These are phyloP conservation scores for Cladosporium sp. DNA, from an alignment of 2,329 filamentous ascomycete species.

Conservation along the genomic window DNA sequence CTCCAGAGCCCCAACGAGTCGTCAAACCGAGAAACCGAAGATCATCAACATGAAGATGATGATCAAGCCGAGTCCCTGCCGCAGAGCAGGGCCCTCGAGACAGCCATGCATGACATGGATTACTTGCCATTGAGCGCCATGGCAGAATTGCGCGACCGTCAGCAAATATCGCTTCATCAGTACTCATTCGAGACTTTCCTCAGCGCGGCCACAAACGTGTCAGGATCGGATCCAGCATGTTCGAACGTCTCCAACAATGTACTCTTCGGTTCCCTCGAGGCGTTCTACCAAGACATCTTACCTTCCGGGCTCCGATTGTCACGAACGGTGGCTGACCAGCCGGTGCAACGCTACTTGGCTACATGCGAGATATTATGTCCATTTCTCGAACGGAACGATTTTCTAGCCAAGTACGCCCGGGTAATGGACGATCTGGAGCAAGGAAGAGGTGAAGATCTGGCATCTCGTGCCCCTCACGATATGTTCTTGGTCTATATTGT, in stretches of 20 bases:
- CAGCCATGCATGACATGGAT: not conserved
- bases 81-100: not conserved
- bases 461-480: constrained; percentile 1
- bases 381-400: not conserved
- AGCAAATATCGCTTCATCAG: constrained; percentile 6
- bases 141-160: constrained; percentile 1
- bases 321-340: not conserved
- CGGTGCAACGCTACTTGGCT: not conserved
- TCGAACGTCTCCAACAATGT: not conserved
- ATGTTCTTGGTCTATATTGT: not conserved
- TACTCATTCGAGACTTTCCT: constrained; percentile 8
- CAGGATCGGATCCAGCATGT: not conserved
- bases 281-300: not conserved
- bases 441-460: not conserved
- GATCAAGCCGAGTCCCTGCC: not conserved
- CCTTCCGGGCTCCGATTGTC: not conserved
- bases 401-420: not conserved
- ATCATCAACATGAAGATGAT: too few species aligned
- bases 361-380: constrained; percentile 2
- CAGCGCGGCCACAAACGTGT: not conserved
- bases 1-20: not conserved
- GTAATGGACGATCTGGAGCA: not conserved
- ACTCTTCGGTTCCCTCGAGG: not conserved
- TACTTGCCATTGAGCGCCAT: constrained; percentile 7
- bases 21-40: too few species aligned